phyloP scores from a whole-genome alignment of 2,329 filamentous ascomycete species.

The Botryotinia narcissicola region DNA sequence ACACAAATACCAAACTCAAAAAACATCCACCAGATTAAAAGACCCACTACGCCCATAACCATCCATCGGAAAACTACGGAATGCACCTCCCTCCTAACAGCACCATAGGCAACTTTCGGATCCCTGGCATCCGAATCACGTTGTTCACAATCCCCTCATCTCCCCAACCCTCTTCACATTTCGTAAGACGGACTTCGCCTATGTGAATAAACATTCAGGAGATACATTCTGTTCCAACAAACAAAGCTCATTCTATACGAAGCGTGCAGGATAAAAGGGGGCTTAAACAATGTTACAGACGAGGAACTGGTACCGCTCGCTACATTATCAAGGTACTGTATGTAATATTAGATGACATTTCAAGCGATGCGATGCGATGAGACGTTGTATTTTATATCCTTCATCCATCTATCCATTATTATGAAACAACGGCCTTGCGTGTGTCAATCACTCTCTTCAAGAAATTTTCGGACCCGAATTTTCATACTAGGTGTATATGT shows the following conservation, averaged over 20 bases:
- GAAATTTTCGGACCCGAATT: background rate
- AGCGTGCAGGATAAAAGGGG: background rate
- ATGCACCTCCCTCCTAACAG: background rate
- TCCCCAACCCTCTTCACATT: background rate
- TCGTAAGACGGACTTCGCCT: conserved; percentile 12
- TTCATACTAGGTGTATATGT: background rate
- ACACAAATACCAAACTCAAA: background rate
- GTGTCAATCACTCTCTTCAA: background rate
- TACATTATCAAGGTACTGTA: background rate
- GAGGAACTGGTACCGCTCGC: background rate
- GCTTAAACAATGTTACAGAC: background rate
- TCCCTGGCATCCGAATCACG: background rate
- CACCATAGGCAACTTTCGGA: background rate
- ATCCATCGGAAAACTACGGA: background rate
- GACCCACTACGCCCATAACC: background rate
- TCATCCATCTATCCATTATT: background rate
- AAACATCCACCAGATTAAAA: background rate
- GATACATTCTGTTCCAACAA: background rate
- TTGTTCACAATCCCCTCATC: background rate
- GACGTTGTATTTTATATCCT: conserved; percentile 2
- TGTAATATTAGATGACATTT: background rate
- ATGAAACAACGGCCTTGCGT: background rate
- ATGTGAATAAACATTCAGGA: background rate
- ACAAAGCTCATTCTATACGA: background rate
- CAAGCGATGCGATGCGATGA: conserved; percentile 2